phyloP scores from a whole-genome alignment of 2,329 filamentous ascomycete genomes.

The Aspergillus sp. region DNA sequence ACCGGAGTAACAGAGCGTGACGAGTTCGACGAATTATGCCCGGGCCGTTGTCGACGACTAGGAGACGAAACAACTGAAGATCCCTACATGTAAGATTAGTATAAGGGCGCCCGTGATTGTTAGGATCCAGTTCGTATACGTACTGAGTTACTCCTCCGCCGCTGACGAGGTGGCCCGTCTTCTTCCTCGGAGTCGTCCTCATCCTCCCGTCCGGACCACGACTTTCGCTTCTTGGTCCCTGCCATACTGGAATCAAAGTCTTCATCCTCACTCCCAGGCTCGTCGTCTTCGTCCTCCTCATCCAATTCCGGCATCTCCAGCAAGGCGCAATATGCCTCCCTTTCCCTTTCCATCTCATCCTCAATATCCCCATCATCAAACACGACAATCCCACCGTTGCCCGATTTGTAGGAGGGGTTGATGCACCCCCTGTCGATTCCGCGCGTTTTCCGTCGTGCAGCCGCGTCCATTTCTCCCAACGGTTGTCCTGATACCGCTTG shows the following conservation, averaged over 20 bases:
- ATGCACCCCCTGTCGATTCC: conserved; percentile 74
- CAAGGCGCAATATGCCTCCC: conserved; percentile 78
- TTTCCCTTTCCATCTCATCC: conserved; percentile 68
- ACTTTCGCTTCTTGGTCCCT: conserved; percentile 66
- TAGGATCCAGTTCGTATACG: conserved; percentile 5
- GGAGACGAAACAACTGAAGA: conserved; percentile 39
- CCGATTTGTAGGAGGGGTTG: conserved; percentile 65
- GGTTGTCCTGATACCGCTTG: conserved; percentile 51
- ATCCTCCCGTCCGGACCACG: conserved; percentile 66
- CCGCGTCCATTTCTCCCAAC: conserved; percentile 41
- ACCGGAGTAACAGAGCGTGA: conserved; percentile 43
- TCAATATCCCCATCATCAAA: conserved; percentile 96
- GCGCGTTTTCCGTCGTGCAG: conserved; percentile 45
- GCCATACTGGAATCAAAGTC: conserved; percentile 35
- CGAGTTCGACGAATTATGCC: conserved; percentile 40
- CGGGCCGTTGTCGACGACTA: conserved; percentile 35
- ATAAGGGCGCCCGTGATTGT: no score
- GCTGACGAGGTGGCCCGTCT: conserved; percentile 69
- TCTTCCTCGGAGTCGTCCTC: conserved; percentile 66
- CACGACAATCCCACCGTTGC: conserved; percentile 83
- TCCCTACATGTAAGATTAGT: conserved; percentile 15
- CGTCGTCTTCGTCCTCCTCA: conserved; percentile 64
- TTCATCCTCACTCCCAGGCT: conserved; percentile 55
- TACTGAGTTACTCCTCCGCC: conserved; percentile 85
- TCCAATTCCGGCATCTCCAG: conserved; percentile 87